Evolutionary conservation across 306 rosid genomes (phyloP).

Genomic region (Quercus suber): DNA sequence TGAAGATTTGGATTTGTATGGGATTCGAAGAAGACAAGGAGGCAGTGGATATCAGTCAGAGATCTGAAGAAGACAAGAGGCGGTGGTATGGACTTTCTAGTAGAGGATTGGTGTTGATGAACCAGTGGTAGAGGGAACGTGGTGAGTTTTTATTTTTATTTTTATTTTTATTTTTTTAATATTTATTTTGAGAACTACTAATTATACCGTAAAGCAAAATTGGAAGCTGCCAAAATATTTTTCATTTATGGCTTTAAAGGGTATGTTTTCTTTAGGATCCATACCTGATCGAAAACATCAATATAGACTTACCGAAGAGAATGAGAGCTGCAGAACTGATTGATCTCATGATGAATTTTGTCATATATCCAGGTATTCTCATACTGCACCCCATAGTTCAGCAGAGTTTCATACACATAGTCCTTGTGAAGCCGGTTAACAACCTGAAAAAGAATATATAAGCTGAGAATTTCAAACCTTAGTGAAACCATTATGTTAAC

Average conservation of each 20-base stretch:
- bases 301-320: slow-evolving; percentile 85
- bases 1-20: too few relatives aligned
- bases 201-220: neutral
- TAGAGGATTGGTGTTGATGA: too few relatives aligned
- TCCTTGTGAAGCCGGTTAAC: slow-evolving; percentile 80
- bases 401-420: slow-evolving; percentile 70
- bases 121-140: too few relatives aligned
- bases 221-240: slow-evolving; percentile 2
- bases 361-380: slow-evolving; percentile 96
- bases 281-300: slow-evolving; percentile 84
- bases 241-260: slow-evolving; percentile 2
- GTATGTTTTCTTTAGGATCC: neutral
- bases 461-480: neutral
- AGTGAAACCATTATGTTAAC: neutral
- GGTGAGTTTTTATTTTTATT: too few relatives aligned
- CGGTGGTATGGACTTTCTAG: too few relatives aligned
- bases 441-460: slow-evolving; percentile 45
- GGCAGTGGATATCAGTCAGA: too few relatives aligned
- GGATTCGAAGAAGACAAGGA: too few relatives aligned
- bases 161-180: too few relatives aligned
- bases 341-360: slow-evolving; percentile 93
- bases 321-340: slow-evolving; percentile 90
- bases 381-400: slow-evolving; percentile 78
- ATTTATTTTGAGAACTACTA: too few relatives aligned
- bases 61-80: too few relatives aligned